Evolutionary conservation across 345 rosid genomes (phyloP), one percentile per base, ranked within the genome.

Genomic region (Fremontodendron californicum): DNA sequence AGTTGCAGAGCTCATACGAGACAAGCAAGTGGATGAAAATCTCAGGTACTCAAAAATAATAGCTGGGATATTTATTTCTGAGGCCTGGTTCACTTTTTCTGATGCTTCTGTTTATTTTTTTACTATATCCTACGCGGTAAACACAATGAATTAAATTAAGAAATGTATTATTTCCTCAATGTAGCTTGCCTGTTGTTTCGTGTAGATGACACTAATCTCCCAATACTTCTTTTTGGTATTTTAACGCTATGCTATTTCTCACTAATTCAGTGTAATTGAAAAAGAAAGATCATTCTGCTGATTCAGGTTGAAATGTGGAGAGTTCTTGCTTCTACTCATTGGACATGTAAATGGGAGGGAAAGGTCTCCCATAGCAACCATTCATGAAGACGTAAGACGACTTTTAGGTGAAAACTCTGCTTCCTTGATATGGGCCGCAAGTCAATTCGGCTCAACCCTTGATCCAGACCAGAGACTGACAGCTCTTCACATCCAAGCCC

Each of bases 371-470:
- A 90, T 96, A 85, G 92, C 93, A 23, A 84, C 93, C 69, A 83
- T 96, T 78, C 92, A 93, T 46, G 97, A 96, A 75, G 98, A 96
- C 58, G 60, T 96, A 57, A 90, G 90, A 79, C 97, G 88, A 37
- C 93, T 93, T 81, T 85, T 96, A 11, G 99, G 99, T 82, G 98
- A 96, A 88, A 88, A 90, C 77, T 92, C 95, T 0, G 98, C 99
- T 13, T 92, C 99, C 65, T 82, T 93, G 82, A 89, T 96, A 86
- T 96, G 98, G 99, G 98, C 99, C 5, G 98, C 99, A 27, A 93
- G 97, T 84, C 99, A 93, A 69, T 90, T 92, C 43, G 97, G 93
- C 57, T 91, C 98, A 58, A 91, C 97, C 64, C 86, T 93, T 48
- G 92, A 91, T 80, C 97, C 97, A 5, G 94, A 89, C 39, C 96